These are phyloP conservation scores for Aspergillus carbonarius DNA, from an alignment of 2,329 filamentous ascomycete species.

Conservation along the genomic window DNA sequence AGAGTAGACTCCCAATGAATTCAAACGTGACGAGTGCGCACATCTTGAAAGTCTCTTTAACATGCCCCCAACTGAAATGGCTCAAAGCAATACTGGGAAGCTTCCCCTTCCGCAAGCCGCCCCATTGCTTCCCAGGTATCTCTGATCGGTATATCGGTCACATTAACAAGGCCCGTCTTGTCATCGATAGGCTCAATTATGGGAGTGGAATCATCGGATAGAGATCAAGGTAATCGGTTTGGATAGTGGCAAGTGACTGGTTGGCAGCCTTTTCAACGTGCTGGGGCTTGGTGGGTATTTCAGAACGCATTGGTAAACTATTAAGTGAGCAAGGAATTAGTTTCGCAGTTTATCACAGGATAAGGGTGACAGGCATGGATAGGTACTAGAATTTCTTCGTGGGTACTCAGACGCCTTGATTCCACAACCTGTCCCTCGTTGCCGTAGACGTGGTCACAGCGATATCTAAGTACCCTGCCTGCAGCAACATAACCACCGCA, in stretches of 20 bases:
- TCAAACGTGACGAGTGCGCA: neutral
- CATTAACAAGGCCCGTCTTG: constrained; percentile 18
- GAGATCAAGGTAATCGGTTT: constrained; percentile 65
- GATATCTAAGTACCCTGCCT: constrained; percentile 56
- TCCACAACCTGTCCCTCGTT: constrained; percentile 47
- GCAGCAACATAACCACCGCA: constrained; percentile 46
- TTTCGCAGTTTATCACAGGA: too few relatives aligned
- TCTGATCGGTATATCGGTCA: constrained; percentile 21
- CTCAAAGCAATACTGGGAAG: constrained; percentile 68
- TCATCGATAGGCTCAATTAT: too few relatives aligned
- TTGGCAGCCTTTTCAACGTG: constrained; percentile 49
- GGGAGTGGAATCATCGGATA: constrained; percentile 50
- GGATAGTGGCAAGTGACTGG: constrained; percentile 58
- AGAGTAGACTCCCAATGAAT: neutral
- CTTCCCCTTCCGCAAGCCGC: constrained; percentile 55
- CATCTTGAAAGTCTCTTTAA: constrained; percentile 39
- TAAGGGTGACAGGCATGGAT: too few relatives aligned
- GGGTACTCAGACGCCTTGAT: constrained; percentile 35
- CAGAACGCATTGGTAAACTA: constrained; percentile 39
- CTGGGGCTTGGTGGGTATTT: constrained; percentile 36
- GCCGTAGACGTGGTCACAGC: constrained; percentile 48
- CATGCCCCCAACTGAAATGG: constrained; percentile 58
- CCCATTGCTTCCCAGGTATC: constrained; percentile 63
- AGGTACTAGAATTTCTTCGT: constrained; percentile 29
- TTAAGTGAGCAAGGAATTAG: too few relatives aligned